Conservation (phyloP, 768 basidiomycete genomes). For the Hebeloma cylindrosporum region DNA sequence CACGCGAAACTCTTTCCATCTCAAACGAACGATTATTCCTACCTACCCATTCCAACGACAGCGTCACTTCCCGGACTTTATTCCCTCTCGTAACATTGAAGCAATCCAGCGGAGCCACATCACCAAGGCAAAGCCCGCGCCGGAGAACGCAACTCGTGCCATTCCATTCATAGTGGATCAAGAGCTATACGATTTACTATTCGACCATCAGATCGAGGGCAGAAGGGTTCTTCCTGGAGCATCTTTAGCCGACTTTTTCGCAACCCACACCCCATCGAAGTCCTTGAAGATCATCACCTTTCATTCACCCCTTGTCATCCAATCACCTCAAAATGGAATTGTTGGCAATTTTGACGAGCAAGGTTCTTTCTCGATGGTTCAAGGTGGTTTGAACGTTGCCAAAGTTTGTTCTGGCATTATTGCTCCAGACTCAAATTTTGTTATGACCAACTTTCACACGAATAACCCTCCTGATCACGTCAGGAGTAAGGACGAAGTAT, state of each 20-base stretch:
- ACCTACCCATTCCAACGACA: slow-evolving; percentile 33
- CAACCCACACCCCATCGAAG: slow-evolving; percentile 5
- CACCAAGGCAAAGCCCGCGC: not conserved
- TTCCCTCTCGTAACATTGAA: slow-evolving; percentile 14
- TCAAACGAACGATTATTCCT: slow-evolving; percentile 20
- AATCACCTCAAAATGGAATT: slow-evolving; percentile 4
- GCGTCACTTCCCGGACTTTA: slow-evolving; percentile 24
- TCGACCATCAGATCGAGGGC: slow-evolving; percentile 28
- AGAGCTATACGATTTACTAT: slow-evolving; percentile 17
- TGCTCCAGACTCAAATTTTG: not conserved
- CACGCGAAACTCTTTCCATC: not conserved
- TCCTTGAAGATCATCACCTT: slow-evolving; percentile 22
- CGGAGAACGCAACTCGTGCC: not conserved
- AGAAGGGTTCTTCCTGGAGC: slow-evolving; percentile 27
- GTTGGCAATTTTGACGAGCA: slow-evolving; percentile 12
- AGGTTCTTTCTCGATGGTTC: slow-evolving; percentile 7
- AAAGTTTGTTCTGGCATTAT: slow-evolving; percentile 25
- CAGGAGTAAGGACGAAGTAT: slow-evolving; percentile 16
- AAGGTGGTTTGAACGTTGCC: not conserved
- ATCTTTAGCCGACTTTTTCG: slow-evolving; percentile 25
- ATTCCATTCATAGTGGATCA: slow-evolving; percentile 18
- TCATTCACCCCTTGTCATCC: slow-evolving; percentile 26
- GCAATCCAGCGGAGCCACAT: not conserved
- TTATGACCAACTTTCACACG: not conserved
- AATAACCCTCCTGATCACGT: slow-evolving; percentile 4